A percentile compares a stretch with the other conserved stretches of the same genome.
Conservation (phyloP, 2,329 filamentous ascomycete species). For the Aspergillus neotritici region DNA sequence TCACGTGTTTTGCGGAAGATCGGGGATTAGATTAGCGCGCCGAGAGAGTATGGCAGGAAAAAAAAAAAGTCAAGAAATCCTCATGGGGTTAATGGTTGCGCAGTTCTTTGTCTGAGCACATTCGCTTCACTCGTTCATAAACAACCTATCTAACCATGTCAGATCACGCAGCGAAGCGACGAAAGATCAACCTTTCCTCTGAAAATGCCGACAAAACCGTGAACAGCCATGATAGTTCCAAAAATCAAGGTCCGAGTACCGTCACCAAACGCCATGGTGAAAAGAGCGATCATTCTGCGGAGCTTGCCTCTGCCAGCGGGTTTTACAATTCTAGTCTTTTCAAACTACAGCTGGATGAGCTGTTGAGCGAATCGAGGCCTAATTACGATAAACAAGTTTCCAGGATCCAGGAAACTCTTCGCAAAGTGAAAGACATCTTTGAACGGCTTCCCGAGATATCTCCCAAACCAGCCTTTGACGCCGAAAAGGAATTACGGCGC, state of each 20-base stretch:
- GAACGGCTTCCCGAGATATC: slow-evolving; percentile 51
- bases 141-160: slow-evolving; percentile 21
- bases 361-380: slow-evolving; percentile 53
- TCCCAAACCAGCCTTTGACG: slow-evolving; percentile 55
- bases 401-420: slow-evolving; percentile 50
- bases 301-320: slow-evolving; percentile 41
- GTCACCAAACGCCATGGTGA: slow-evolving; percentile 9
- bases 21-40: slow-evolving; percentile 10
- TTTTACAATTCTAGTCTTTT: slow-evolving; percentile 63
- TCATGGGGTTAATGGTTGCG: not conserved
- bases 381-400: slow-evolving; percentile 54
- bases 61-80: slow-evolving; percentile 1
- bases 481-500: slow-evolving; percentile 61
- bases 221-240: slow-evolving; percentile 13
- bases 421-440: slow-evolving; percentile 52
- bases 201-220: slow-evolving; percentile 16
- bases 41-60: not conserved
- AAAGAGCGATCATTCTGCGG: slow-evolving; percentile 25
- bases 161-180: slow-evolving; percentile 38
- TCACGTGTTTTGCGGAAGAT: slow-evolving; percentile 12
- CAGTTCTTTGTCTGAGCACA: not conserved
- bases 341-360: slow-evolving; percentile 61
- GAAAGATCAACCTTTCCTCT: slow-evolving; percentile 41
- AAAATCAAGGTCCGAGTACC: slow-evolving; percentile 15
- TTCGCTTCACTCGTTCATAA: too few species aligned